phyloP scores from a whole-genome alignment of 2,329 filamentous ascomycete species.

The Diaporthe sp. region DNA sequence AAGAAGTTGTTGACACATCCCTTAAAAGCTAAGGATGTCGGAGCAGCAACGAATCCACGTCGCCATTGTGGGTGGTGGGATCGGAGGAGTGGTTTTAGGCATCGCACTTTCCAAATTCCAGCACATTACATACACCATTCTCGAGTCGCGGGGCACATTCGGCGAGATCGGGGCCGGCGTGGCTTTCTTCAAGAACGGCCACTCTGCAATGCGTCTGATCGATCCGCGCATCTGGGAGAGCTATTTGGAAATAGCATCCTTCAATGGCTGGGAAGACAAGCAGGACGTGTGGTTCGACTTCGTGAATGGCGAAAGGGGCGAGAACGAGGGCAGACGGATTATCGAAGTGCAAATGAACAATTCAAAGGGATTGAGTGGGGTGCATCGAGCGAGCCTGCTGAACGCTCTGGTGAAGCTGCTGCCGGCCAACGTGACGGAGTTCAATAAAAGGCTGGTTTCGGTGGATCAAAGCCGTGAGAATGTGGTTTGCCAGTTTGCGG shows the following conservation, averaged over 20 bases:
- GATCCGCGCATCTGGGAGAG: constrained; percentile 28
- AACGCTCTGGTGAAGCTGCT: constrained; percentile 15
- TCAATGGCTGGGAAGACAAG: constrained; percentile 27
- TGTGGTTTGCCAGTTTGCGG: constrained; percentile 1
- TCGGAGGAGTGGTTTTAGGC: constrained; percentile 18
- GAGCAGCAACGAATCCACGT: constrained; percentile 10
- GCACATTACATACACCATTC: constrained; percentile 27
- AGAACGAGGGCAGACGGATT: constrained; percentile 15
- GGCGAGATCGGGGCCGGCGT: constrained; percentile 31
- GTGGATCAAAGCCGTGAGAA: background rate
- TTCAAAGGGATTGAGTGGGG: background rate
- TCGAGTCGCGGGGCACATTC: constrained; percentile 14
- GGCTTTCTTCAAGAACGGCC: constrained; percentile 21
- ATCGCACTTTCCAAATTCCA: constrained; percentile 25
- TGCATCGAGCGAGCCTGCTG: constrained; percentile 5
- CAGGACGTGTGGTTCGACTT: constrained; percentile 28
- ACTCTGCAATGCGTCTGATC: constrained; percentile 20
- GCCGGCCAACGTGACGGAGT: constrained; percentile 15
- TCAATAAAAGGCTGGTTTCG: constrained; percentile 13
- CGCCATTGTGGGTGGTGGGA: constrained; percentile 27
- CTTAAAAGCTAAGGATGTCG: background rate
- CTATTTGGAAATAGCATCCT: constrained; percentile 10
- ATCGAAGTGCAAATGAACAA: constrained; percentile 15
- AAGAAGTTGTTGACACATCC: background rate
- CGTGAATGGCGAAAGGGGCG: background rate